Conservation (phyloP, 1,139 yeast genomes). For the Protomyces lactucae-debilis region DNA sequence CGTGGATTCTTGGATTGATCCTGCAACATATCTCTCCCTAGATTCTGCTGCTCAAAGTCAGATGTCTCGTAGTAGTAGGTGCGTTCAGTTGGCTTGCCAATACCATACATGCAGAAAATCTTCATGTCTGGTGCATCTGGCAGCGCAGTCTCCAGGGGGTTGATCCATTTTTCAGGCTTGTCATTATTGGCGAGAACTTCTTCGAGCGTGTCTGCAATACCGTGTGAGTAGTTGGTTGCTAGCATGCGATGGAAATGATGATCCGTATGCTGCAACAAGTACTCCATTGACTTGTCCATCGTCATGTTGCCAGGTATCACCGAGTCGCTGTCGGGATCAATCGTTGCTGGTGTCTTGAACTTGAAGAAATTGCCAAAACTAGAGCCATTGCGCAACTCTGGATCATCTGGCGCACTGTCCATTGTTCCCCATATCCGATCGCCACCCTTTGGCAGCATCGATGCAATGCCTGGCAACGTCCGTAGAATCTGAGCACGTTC, state of each 20-base stretch:
- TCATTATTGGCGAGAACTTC: slow-evolving; percentile 62
- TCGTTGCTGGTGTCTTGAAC: slow-evolving; percentile 44
- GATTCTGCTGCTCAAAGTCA: slow-evolving; percentile 37
- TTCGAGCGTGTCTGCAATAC: slow-evolving; percentile 55
- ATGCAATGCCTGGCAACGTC: slow-evolving; percentile 87
- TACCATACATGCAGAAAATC: slow-evolving; percentile 85
- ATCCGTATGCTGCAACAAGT: slow-evolving; percentile 61
- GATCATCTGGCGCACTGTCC: slow-evolving; percentile 46
- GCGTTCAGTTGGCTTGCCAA: slow-evolving; percentile 91
- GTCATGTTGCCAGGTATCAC: slow-evolving; percentile 50
- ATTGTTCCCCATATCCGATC: slow-evolving; percentile 67
- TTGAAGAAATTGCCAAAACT: slow-evolving; percentile 74
- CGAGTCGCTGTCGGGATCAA: slow-evolving; percentile 39
- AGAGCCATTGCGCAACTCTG: slow-evolving; percentile 42
- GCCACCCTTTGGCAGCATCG: slow-evolving; percentile 97
- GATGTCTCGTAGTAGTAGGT: slow-evolving; percentile 79
- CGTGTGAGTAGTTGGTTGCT: slow-evolving; percentile 62
- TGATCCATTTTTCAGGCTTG: slow-evolving; percentile 76
- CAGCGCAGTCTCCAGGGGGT: slow-evolving; percentile 83
- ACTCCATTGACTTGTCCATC: slow-evolving; percentile 60
- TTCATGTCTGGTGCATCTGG: slow-evolving; percentile 94
- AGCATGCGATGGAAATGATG: slow-evolving; percentile 54
- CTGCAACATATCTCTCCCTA: slow-evolving; percentile 41
- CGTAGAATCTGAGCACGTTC: slow-evolving; percentile 83
- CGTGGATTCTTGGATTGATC: slow-evolving; percentile 1